A percentile compares a stretch with the other conserved stretches of the same genome.
Conservation (phyloP, 2,329 filamentous ascomycete genomes). For the Tolypocladium pustulatum region DNA sequence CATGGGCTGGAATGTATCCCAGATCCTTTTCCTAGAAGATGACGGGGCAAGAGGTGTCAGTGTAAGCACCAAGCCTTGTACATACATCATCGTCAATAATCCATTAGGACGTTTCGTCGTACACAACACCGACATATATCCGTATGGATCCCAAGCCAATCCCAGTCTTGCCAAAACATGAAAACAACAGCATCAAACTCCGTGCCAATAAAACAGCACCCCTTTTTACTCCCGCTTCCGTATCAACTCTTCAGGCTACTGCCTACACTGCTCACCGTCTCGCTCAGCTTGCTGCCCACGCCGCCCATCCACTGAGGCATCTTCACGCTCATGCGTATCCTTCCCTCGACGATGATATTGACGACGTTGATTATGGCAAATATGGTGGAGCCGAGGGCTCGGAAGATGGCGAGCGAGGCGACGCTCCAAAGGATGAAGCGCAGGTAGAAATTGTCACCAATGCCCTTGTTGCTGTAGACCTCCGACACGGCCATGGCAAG, state of each 20-base stretch:
- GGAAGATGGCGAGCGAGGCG: conserved; percentile 75
- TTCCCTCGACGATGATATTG: conserved; percentile 78
- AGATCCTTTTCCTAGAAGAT: not conserved
- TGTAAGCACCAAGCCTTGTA: not conserved
- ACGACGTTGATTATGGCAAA: conserved; percentile 79
- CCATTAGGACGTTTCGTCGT: conserved; percentile 8
- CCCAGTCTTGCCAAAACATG: not conserved
- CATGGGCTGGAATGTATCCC: not conserved
- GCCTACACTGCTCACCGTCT: conserved; percentile 38
- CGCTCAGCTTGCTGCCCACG: conserved; percentile 30
- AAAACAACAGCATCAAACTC: not conserved
- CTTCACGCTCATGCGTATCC: conserved; percentile 52
- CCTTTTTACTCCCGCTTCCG: not conserved
- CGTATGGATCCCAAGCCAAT: not conserved
- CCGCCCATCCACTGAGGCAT: conserved; percentile 32
- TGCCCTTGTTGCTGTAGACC: conserved; percentile 60
- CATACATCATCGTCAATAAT: not conserved
- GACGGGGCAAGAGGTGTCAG: not conserved
- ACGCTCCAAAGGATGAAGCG: conserved; percentile 91
- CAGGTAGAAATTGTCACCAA: conserved; percentile 81
- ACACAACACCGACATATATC: conserved; percentile 5
- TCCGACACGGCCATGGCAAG: conserved; percentile 90
- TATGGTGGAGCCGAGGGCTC: conserved; percentile 68
- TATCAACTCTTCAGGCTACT: conserved; percentile 29
- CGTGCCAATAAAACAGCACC: not conserved